These are phyloP conservation scores for Cordyceps militaris DNA, from an alignment of 2,329 filamentous ascomycete genomes.

Conservation along the genomic window DNA sequence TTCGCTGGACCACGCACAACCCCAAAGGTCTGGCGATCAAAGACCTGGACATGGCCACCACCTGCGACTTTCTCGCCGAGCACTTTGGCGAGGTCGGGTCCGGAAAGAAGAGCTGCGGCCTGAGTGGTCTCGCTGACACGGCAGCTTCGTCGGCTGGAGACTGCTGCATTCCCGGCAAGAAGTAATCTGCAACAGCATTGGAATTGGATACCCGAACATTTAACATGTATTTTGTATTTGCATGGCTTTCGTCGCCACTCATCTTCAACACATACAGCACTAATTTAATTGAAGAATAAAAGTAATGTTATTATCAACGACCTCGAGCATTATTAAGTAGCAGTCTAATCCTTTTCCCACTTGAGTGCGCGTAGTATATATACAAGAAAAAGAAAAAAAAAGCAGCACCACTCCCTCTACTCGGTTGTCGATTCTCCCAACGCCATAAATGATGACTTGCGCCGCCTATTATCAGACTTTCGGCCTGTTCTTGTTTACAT, in stretches of 20 bases:
- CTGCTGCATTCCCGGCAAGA: conserved; percentile 44
- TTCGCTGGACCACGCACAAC: conserved; percentile 67
- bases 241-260: neutral
- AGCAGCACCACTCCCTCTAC: conserved; percentile 7
- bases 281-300: neutral
- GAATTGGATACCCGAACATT: neutral
- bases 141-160: conserved; percentile 41
- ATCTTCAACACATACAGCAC: neutral
- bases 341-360: neutral
- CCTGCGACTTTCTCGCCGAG: conserved; percentile 53
- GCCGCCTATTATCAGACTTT: neutral
- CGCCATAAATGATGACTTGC: conserved; percentile 6
- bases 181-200: conserved; percentile 3
- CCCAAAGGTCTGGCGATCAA: conserved; percentile 58
- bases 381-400: conserved; percentile 9
- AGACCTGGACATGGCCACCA: conserved; percentile 54
- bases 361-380: conserved; percentile 9
- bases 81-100: conserved; percentile 48
- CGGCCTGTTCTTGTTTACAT: conserved; percentile 6
- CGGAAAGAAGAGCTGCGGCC: conserved; percentile 26
- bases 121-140: conserved; percentile 40
- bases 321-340: conserved; percentile 10
- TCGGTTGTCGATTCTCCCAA: conserved; percentile 11
- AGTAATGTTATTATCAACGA: neutral
- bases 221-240: neutral